phyloP scores from a whole-genome alignment of 441 rosid genomes.

The Gossypium gossypioides region DNA sequence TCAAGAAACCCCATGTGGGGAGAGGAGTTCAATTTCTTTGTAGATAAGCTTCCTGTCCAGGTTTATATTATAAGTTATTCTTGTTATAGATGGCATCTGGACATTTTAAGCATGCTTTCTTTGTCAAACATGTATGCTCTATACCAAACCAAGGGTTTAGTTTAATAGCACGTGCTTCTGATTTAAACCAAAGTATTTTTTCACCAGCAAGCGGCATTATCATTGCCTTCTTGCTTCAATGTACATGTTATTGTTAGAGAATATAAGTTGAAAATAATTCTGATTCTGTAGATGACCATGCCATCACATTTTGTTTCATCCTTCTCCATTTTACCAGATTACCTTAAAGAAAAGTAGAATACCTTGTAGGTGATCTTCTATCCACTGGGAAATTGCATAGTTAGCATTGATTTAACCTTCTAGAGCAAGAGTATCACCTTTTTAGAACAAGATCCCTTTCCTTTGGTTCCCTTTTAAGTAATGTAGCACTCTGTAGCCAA shows the following conservation, averaged over 20 bases:
- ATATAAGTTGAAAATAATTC: too few species aligned
- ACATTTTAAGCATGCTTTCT: not conserved
- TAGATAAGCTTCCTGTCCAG: constrained; percentile 86
- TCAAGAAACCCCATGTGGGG: constrained; percentile 99
- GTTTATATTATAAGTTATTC: constrained; percentile 29
- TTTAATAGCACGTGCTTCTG: not conserved
- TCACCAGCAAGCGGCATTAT: not conserved
- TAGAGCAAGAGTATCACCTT: too few species aligned
- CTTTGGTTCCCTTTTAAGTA: too few species aligned
- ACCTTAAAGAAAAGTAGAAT: too few species aligned
- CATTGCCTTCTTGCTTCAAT: not conserved
- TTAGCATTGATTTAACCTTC: too few species aligned
- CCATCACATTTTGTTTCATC: too few species aligned
- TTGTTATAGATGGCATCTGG: not conserved
- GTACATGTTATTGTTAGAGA: not conserved
- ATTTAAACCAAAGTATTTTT: not conserved
- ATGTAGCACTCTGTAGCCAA: too few species aligned
- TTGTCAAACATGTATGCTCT: not conserved
- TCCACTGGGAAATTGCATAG: too few species aligned
- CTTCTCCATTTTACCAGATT: too few species aligned
- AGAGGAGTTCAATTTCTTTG: constrained; percentile 89
- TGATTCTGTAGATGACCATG: too few species aligned
- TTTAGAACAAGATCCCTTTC: too few species aligned
- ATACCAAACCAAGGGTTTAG: not conserved
- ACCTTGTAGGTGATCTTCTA: too few species aligned